phyloP scores from a whole-genome alignment of 78 protist genomes.

The Dictyostelium firmibasis region DNA sequence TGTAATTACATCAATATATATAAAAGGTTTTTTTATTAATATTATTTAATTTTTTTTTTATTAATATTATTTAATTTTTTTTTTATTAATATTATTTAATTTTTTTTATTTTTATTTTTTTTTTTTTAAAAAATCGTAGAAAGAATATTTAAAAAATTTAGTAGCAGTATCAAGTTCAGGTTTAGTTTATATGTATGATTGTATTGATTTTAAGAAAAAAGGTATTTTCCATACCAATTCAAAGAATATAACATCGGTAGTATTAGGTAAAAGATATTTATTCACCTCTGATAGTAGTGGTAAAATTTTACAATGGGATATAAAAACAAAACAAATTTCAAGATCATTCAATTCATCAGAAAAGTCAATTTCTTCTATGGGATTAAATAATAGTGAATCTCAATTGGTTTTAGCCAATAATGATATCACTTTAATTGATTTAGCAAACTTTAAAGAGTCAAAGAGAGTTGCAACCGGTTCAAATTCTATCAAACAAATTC shows the following conservation, averaged over 20 bases:
- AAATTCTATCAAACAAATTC: neutral
- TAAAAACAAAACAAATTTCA: neutral
- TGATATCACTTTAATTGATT: neutral
- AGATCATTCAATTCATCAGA: neutral
- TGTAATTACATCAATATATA: neutral
- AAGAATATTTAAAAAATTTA: neutral
- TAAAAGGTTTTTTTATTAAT: too few species aligned
- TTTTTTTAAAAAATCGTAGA: neutral
- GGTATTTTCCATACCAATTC: neutral
- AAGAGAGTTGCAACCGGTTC: neutral
- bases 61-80: neutral
- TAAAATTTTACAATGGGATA: slow-evolving; percentile 15
- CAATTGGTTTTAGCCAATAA: neutral
- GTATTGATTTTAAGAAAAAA: neutral
- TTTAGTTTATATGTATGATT: neutral
- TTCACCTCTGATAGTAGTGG: neutral
- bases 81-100: neutral
- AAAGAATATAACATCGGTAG: neutral
- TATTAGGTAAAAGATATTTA: neutral
- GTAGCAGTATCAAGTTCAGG: slow-evolving; percentile 7
- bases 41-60: neutral
- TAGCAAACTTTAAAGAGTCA: neutral
- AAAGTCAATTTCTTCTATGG: neutral
- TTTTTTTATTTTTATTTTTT: neutral
- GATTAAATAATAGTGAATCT: neutral